Base-by-base conservation (phyloP, 192 early-diverging fungal genomes). In the Backusella tarrabulga region DNA sequence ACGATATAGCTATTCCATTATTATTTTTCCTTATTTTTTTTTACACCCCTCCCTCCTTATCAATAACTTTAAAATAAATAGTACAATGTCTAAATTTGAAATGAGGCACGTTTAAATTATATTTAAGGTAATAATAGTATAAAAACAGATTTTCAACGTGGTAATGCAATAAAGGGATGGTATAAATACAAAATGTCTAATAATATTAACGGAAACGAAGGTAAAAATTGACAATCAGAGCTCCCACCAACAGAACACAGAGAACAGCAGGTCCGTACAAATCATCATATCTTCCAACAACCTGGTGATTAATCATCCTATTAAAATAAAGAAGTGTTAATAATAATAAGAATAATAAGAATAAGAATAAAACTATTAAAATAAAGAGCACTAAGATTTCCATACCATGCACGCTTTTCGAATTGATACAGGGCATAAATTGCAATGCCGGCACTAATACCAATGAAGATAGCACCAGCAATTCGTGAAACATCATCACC, bases 281-380 rank as follows among this genome's bases (percentile, higher is more conserved):
- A 78, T 95, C 93, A 78, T 95, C 94, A 76, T 94, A 95, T 12
- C 92, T 90, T 17, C 92, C 93, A 15, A 75, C 60, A 69, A 82
- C 42, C 4, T 70, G 80, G 54, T 74, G 77, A 67, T 82, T 82
- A 23, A 82, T 82, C 80, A 82, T 82, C 69, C 77, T 78, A 63
- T 21, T 42, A 73, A 52, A 23, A 14, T 26, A 21, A 41, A 67
- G 3, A 9, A 40, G 11, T 11, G 11, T 40, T 11, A 36, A 35
- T 19, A 36, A 14, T 35, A 32, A 44, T 38, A n/a, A 42, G 12
- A 54, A 35, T 29, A n/a, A 9, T n/a, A n/a, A n/a, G n/a, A 63
- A 17, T 29, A 26, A 46, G 35, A 7, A 52, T n/a, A 60, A 9
- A 44, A 52, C 6, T 12, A 38, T 36, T 74, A 74, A 52, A 38